Percentiles rank a stretch among this genome's conserved stretches.
Evolutionary conservation across 805 yeast genomes (phyloP).

Genomic region (Pichia membranifaciens): DNA sequence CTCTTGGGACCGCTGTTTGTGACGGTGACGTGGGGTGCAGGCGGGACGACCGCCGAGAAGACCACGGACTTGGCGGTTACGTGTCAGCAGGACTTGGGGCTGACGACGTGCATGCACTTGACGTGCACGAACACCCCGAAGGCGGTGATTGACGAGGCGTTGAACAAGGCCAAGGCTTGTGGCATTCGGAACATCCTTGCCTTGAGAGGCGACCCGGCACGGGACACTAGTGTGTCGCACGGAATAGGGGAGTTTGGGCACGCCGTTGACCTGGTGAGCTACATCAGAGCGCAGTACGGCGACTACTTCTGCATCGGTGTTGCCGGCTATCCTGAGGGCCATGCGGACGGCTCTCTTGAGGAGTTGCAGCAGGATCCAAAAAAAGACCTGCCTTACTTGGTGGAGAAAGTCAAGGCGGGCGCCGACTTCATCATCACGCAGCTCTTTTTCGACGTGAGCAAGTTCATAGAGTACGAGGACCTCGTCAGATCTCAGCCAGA

Average conservation of each 20-base stretch:
- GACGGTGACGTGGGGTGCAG: constrained; percentile 98
- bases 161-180: constrained; percentile 58
- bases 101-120: constrained; percentile 91
- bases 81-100: constrained; percentile 65
- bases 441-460: constrained; percentile 80
- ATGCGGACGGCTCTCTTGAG: constrained; percentile 76
- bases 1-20: constrained; percentile 83
- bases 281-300: constrained; percentile 65
- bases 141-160: constrained; percentile 71
- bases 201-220: constrained; percentile 91
- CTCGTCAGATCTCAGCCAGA: constrained; percentile 36
- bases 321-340: constrained; percentile 98
- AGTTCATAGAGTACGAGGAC: constrained; percentile 62
- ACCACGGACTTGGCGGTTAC: constrained; percentile 77
- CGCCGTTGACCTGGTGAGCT: constrained; percentile 83
- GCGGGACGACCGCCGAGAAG: constrained; percentile 87
- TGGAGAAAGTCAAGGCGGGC: constrained; percentile 86
- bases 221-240: constrained; percentile 51
- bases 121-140: constrained; percentile 93
- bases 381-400: constrained; percentile 71
- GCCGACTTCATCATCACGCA: constrained; percentile 93
- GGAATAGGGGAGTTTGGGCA: constrained; percentile 51
- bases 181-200: constrained; percentile 90
- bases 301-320: constrained; percentile 91
- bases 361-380: constrained; percentile 54